Percentiles rank a stretch among this genome's conserved stretches.
phyloP scores from a whole-genome alignment of 108 stramenopile species.

The Hondaea fermentalgiana region DNA sequence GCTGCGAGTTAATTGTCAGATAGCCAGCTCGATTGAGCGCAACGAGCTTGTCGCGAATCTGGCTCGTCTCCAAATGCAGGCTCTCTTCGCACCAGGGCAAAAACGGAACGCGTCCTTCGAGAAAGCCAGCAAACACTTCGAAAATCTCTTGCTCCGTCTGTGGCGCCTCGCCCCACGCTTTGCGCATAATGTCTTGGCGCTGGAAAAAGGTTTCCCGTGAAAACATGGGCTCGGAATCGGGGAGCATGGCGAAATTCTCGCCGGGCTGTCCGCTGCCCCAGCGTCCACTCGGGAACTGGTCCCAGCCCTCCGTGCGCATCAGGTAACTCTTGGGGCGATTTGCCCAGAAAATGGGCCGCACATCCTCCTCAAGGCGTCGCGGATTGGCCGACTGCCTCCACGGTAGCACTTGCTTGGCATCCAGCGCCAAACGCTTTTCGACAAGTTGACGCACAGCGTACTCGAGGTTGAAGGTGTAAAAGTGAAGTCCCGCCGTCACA shows the following conservation, averaged over 20 bases:
- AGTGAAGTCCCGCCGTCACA: slow-evolving; percentile 73
- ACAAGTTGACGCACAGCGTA: slow-evolving; percentile 65
- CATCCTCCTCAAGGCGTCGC: slow-evolving; percentile 65
- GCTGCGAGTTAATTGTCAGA: slow-evolving; percentile 88
- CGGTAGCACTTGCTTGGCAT: slow-evolving; percentile 39
- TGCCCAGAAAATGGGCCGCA: slow-evolving; percentile 95
- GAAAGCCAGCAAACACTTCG: slow-evolving; percentile 82
- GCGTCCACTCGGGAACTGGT: slow-evolving; percentile 84
- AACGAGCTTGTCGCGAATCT: slow-evolving; percentile 65
- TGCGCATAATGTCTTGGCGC: slow-evolving; percentile 71
- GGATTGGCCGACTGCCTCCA: slow-evolving; percentile 67
- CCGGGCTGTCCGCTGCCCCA: slow-evolving; percentile 71
- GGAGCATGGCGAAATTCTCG: background rate
- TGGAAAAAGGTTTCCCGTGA: slow-evolving; percentile 55
- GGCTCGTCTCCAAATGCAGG: slow-evolving; percentile 76
- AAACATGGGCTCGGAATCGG: background rate
- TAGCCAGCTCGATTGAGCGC: slow-evolving; percentile 72
- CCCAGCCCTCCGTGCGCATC: slow-evolving; percentile 85
- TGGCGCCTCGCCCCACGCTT: slow-evolving; percentile 76
- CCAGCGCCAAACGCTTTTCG: background rate
- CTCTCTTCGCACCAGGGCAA: slow-evolving; percentile 92
- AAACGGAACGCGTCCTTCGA: slow-evolving; percentile 75
- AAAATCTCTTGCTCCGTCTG: slow-evolving; percentile 62
- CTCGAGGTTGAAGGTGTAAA: slow-evolving; percentile 91
- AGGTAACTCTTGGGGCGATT: slow-evolving; percentile 88